Evolutionary conservation across 495 filamentous ascomycete species (phyloP).

Genomic region (Xylaria bambusicola): DNA sequence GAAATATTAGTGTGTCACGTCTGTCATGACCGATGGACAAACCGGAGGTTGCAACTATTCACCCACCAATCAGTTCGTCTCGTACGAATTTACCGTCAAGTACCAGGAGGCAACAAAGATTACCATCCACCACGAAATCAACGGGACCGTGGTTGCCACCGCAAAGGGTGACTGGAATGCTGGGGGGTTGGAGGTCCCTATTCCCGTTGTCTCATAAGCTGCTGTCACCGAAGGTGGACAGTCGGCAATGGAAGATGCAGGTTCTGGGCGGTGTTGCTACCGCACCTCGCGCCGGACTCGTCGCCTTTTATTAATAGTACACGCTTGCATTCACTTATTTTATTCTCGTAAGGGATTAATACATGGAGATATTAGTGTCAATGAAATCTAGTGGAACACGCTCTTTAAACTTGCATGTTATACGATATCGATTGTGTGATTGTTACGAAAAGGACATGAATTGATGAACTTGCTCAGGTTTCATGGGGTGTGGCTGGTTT

Average conservation of each 20-base stretch:
- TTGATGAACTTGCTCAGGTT: background rate
- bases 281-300: constrained; percentile 4
- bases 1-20: constrained; percentile 5
- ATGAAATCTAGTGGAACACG: too few relatives aligned
- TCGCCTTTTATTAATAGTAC: constrained; percentile 6
- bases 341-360: background rate
- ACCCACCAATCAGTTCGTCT: constrained; percentile 4
- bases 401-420: too few relatives aligned
- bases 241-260: constrained; percentile 3
- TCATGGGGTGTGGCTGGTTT: background rate
- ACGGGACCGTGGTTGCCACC: constrained; percentile 3
- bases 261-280: constrained; percentile 1
- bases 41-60: constrained; percentile 6
- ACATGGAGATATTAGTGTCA: too few relatives aligned
- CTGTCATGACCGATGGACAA: background rate
- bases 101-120: constrained; percentile 2
- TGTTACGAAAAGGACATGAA: background rate
- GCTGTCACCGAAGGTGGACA: background rate
- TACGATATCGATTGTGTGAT: background rate
- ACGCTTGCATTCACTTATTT: background rate
- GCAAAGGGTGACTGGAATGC: constrained; percentile 2
- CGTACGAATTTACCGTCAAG: constrained; percentile 6
- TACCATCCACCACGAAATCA: constrained; percentile 5
- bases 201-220: constrained; percentile 3
- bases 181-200: constrained; percentile 5